Percentiles rank a stretch among this genome's conserved stretches.
Conservation (phyloP, 2,329 filamentous ascomycete species). For the Alternaria sp. region DNA sequence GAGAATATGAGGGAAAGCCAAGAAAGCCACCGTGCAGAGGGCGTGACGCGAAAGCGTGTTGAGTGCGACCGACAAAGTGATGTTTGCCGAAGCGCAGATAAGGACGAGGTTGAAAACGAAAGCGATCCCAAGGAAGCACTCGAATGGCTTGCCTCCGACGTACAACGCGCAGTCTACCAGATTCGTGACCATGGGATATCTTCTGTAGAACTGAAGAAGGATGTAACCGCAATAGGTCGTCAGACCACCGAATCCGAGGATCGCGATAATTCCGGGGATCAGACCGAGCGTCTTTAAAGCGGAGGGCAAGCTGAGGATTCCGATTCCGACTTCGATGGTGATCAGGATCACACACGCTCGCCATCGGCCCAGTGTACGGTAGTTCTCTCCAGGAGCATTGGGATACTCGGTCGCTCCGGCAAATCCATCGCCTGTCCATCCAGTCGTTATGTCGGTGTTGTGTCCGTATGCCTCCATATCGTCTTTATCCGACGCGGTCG, state of each 20-base stretch:
- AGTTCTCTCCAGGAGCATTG: conserved; percentile 26
- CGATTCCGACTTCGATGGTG: conserved; percentile 41
- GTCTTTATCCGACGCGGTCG: conserved; percentile 26
- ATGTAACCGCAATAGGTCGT: conserved; percentile 39
- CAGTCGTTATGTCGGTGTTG: conserved; percentile 31
- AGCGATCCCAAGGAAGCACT: conserved; percentile 30
- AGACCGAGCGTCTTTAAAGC: conserved; percentile 37
- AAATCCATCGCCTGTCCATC: conserved; percentile 31
- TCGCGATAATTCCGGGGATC: conserved; percentile 39
- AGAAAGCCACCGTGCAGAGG: conserved; percentile 69
- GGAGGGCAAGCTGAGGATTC: conserved; percentile 36
- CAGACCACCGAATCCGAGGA: conserved; percentile 33
- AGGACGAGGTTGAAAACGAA: conserved; percentile 37
- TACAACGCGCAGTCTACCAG: conserved; percentile 38
- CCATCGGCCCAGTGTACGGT: conserved; percentile 37
- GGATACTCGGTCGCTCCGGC: conserved; percentile 31
- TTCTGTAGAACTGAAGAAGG: conserved; percentile 33
- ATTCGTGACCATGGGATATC: conserved; percentile 38
- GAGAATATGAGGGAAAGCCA: conserved; percentile 64
- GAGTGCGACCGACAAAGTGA: conserved; percentile 63
- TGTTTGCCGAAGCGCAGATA: conserved; percentile 38
- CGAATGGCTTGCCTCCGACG: conserved; percentile 35
- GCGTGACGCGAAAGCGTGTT: conserved; percentile 67
- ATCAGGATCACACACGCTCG: conserved; percentile 38
- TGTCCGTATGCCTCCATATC: conserved; percentile 30